A percentile compares a stretch with the other conserved stretches of the same genome.
phyloP scores from a whole-genome alignment of 164 flowering plant species.

The Berberis vulgaris region DNA sequence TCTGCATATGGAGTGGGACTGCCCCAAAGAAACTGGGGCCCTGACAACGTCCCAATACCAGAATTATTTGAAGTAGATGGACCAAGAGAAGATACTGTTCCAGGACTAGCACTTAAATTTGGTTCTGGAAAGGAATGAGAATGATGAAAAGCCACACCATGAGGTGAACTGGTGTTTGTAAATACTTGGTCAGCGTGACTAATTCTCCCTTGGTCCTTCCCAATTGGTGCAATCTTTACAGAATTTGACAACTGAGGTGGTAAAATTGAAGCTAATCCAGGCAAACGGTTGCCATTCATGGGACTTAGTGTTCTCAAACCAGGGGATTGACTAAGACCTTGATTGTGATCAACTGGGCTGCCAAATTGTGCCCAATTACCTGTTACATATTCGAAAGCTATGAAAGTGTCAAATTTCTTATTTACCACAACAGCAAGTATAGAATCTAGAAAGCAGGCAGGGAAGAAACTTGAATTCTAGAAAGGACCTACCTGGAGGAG shows the following conservation, averaged over 20 bases:
- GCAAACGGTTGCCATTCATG: constrained; percentile 36
- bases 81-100: constrained; percentile 43
- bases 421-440: not conserved
- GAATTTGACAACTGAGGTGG: constrained; percentile 47
- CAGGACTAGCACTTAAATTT: constrained; percentile 37
- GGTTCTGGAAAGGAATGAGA: constrained; percentile 67
- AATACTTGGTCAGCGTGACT: constrained; percentile 37
- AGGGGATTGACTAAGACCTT: constrained; percentile 49
- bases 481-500: constrained; percentile 69
- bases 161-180: constrained; percentile 23
- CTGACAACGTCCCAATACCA: constrained; percentile 57
- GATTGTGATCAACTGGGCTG: constrained; percentile 61
- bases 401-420: not conserved
- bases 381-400: constrained; percentile 19
- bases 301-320: constrained; percentile 46
- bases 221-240: constrained; percentile 61
- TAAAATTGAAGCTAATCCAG: constrained; percentile 71
- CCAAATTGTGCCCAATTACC: constrained; percentile 70
- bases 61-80: constrained; percentile 52
- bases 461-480: not conserved
- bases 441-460: not conserved
- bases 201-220: constrained; percentile 52
- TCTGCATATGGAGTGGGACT: constrained; percentile 57
- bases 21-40: constrained; percentile 95
- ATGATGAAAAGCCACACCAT: constrained; percentile 34